Evolutionary conservation across 768 basidiomycete genomes (phyloP), one percentile per base, ranked within the genome.

Genomic region (Leccinum barrowsii): DNA sequence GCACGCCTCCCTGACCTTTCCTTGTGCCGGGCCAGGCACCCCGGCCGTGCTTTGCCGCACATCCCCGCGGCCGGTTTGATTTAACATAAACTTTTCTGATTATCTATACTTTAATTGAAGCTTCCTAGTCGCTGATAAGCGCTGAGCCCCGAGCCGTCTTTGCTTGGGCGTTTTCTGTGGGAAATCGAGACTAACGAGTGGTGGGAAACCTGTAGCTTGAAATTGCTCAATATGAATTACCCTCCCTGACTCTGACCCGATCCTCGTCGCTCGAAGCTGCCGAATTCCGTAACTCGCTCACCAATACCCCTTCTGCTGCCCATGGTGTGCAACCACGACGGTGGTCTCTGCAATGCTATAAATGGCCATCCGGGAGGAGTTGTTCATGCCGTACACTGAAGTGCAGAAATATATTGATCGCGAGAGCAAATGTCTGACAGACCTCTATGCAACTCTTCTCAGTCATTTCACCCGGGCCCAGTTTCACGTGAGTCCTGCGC

Each of bases 361-460:
- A 71, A 86, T 85, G 7, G 91, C 94, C 7, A 87, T 97, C n/a
- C n/a, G n/a, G 84, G 97, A 98, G 61, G 97, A 98, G 68, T 82
- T 98, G n/a, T 98, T 98, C 63, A 85, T 94, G 21, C 91, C 93
- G 3, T 98, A 94, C 67, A 89, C 87, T 1, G 96, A 99, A 73
- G 94, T 92, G 3, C 85, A 85, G 59, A 78, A 94, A 56, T 98
- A 98, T 69, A 81, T 98, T 3, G 97, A 98, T 67, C 85, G 86
- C 44, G 97, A 99, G 77, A 90, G 84, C 61, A 89, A 85, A 69
- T 93, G 85, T 66, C 70, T 98, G 49, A 84, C 84, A 1, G 83
- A 89, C 44, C 78, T 98, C 11, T 98, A 94, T 67, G 82, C 86
- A 7, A 79, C 74, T 19, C 83, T 90, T 60, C 76, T 98, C 52